Conservation (phyloP, 176 grass and related monocot genomes). For the Saccharum officinarum region DNA sequence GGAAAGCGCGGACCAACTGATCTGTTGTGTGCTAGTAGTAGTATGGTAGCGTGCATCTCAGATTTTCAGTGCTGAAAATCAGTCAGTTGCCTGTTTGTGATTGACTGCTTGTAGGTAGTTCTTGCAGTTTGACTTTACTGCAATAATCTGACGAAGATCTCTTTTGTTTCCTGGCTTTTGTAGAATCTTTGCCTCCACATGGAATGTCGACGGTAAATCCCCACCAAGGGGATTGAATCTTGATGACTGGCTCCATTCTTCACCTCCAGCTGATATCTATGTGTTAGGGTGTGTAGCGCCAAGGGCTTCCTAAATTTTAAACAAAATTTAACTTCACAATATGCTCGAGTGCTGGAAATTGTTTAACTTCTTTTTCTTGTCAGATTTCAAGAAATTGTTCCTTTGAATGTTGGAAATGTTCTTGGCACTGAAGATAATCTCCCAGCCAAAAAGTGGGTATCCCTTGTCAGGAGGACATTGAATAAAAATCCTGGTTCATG, state of each 20-base stretch:
- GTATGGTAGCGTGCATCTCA: neutral
- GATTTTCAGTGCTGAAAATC: neutral
- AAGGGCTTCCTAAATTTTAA: neutral
- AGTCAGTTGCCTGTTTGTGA: neutral
- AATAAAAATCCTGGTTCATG: slow-evolving; percentile 63
- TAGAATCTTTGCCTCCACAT: slow-evolving; percentile 91
- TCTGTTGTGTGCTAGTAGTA: neutral
- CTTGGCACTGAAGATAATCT: slow-evolving; percentile 88
- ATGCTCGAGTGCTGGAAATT: neutral
- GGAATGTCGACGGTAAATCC: slow-evolving; percentile 96
- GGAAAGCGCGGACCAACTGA: neutral
- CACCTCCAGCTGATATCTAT: slow-evolving; percentile 91
- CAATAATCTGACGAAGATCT: neutral
- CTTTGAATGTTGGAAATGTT: slow-evolving; percentile 97
- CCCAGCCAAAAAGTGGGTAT: slow-evolving; percentile 87
- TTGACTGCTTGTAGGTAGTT: neutral
- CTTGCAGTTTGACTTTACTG: neutral
- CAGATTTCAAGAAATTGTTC: slow-evolving; percentile 99
- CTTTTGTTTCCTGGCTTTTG: neutral
- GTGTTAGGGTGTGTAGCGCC: slow-evolving; percentile 64
- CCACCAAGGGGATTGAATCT: slow-evolving; percentile 81
- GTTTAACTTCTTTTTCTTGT: neutral
- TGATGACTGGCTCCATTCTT: slow-evolving; percentile 95
- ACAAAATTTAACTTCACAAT: neutral
- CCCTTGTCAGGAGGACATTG: slow-evolving; percentile 77